A percentile compares a stretch with the other conserved stretches of the same genome.
These are phyloP conservation scores for Carallia pectinifolia DNA, from an alignment of 345 rosid genomes.

Conservation along the genomic window DNA sequence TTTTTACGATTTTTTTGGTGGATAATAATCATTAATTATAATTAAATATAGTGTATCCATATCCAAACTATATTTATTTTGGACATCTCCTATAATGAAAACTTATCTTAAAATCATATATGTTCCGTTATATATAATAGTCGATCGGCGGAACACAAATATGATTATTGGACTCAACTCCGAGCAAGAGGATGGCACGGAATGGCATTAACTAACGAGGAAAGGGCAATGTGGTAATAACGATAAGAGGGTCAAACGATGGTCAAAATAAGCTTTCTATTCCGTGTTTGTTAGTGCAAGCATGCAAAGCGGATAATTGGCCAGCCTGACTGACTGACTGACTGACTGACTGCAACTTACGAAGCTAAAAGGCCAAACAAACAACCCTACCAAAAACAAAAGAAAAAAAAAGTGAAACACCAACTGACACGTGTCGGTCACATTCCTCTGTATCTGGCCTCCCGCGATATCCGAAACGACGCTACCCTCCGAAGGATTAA, in stretches of 20 bases:
- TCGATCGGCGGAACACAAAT: too few relatives aligned
- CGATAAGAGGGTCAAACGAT: slow-evolving; percentile 19
- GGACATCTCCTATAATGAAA: too few relatives aligned
- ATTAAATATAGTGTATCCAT: too few relatives aligned
- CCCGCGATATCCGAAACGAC: slow-evolving; percentile 58
- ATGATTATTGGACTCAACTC: too few relatives aligned
- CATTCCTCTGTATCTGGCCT: slow-evolving; percentile 48
- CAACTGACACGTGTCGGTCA: slow-evolving; percentile 54
- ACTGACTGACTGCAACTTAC: slow-evolving; percentile 18
- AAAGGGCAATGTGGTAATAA: slow-evolving; percentile 12
- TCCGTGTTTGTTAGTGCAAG: slow-evolving; percentile 43
- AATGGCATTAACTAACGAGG: not conserved
- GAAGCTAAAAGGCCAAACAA: not conserved
- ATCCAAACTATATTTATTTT: too few relatives aligned
- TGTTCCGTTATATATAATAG: too few relatives aligned
- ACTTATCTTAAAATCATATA: too few relatives aligned
- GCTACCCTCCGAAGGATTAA: slow-evolving; percentile 19
- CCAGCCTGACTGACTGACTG: slow-evolving; percentile 24
- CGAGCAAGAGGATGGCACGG: too few relatives aligned
- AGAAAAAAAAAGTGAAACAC: not conserved
- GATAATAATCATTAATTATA: too few relatives aligned
- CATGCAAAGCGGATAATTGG: slow-evolving; percentile 61
- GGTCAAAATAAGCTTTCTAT: slow-evolving; percentile 47
- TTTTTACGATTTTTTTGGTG: too few relatives aligned
- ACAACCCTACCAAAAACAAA: not conserved